Evolutionary conservation across 2,329 filamentous ascomycete species (phyloP), one percentile per base, ranked within the genome.

Genomic region (Aspergillus amoenus): DNA sequence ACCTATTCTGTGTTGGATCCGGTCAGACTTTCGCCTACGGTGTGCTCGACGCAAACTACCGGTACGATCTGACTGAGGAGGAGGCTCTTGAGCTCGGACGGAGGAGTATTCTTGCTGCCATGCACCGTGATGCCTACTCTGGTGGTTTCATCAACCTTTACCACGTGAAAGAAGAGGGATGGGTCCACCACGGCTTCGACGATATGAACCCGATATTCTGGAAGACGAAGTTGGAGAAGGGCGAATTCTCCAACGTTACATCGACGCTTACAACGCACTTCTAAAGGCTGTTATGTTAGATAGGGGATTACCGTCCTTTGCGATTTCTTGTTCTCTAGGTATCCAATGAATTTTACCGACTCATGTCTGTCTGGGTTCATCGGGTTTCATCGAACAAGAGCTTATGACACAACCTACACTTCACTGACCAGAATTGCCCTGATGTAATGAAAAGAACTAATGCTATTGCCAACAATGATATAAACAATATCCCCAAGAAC

Each of bases 151-250:
- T 99, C 84, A 99, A 99, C 81, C 75, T 97, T 73, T 99, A 99
- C 79, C 94, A 99, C 73, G 93, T 99, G 74, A 97, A 97, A 87
- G 93, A 99, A 82, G 89, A 92, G 63, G 94, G 94, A 68, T 99
- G 94, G 94, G 93, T 96, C 71, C 96, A 96, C 85, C 93, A 97
- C 73, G 94, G 94, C 61, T 99, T 99, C 84, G 92, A 82, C 66
- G 94, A 99, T 78, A 97, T 93, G 68, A 97, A 97, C 82, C 93
- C 93, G 44, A 96, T 97, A 73, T 99, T 99, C 88, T 99, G 94
- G 94, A 89, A 96, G 83, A 97, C 93, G 49, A 99, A 99, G 87
- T 79, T 99, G 71, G 89, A 96, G 76, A 96, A 96, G 86, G 93
- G 93, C 76, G 94, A 99, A 82, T 99, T 99, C 78, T 93, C 89